phyloP scores from a whole-genome alignment of 2,329 filamentous ascomycete genomes.

The Hymenoscyphus linearis region DNA sequence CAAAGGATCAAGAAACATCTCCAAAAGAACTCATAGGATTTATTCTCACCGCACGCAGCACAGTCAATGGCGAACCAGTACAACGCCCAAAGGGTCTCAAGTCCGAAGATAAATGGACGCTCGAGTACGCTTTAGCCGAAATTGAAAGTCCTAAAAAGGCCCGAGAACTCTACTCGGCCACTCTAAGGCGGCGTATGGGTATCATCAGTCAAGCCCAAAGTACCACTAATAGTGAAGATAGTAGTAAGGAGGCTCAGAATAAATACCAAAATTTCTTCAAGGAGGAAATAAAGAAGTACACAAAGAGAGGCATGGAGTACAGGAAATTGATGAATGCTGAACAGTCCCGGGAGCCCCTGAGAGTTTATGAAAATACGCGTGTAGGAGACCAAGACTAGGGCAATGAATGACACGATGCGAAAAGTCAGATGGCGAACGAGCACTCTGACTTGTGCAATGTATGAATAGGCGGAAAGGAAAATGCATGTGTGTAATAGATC shows the following conservation, averaged over 20 bases:
- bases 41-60: constrained; percentile 67
- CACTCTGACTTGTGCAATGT: background rate
- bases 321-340: constrained; percentile 49
- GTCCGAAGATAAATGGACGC: constrained; percentile 52
- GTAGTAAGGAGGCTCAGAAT: too few species aligned
- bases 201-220: too few species aligned
- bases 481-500: background rate
- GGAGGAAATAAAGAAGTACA: constrained; percentile 40
- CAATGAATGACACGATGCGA: background rate
- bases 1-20: constrained; percentile 12
- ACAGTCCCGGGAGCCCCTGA: constrained; percentile 40
- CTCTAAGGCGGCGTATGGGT: constrained; percentile 55
- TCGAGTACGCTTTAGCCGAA: constrained; percentile 75
- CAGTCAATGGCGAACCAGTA: constrained; percentile 61
- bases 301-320: constrained; percentile 51
- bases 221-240: too few species aligned
- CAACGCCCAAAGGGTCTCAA: constrained; percentile 51
- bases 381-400: background rate
- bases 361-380: background rate
- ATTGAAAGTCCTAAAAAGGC: constrained; percentile 40
- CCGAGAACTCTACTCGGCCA: constrained; percentile 47
- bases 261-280: constrained; percentile 26
- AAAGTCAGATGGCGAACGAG: background rate
- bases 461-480: background rate
- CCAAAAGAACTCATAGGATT: constrained; percentile 36